Base-by-base conservation (phyloP, 179 eudicot species). In the Silene coronaria region DNA sequence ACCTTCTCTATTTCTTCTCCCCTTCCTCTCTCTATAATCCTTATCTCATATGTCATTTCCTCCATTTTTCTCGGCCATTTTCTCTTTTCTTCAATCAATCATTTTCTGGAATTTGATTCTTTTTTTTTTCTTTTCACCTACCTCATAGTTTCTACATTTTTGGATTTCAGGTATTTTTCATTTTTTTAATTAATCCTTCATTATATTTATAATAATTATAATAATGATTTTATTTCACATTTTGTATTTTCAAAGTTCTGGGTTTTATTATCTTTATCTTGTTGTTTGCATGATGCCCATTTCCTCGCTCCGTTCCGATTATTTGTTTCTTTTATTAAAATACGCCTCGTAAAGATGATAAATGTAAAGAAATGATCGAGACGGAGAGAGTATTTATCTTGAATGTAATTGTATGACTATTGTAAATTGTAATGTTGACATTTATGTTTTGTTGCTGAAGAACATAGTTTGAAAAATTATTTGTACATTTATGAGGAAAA, bases 11-110 rank as follows among this genome's bases (percentile, higher is more conserved):
- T 10, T 22, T 38, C 21, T 67, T 6, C 61, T 55, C 14, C 45
- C n/a, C 21, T 72, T 48, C 34, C 76, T 58, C 75, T 60, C 45
- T 57, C 59, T 60, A 10, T 58, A 65, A 65, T 75, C 53, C 17
- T 42, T 21, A 62, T 63, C 70, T 62, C 4, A 24, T 21, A 62
- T 63, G 61, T 62, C 4, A 24, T 53, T 46, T 45, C 45, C 60
- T 48, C 77, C 61, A n/a, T 74, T 62, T 63, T 23, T 61, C 8
- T 24, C 58, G 16, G 68, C 2, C 61, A 42, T 36, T 36, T 45
- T 23, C 59, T 62, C 60, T 27, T 26, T 74, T 24, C 23, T 62
- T 45, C 34, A 45, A 22, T 62, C 36, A 19, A 38, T 65, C 51
- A 12, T 53, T 34, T 13, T 70, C 32, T 61, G 10, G 17, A 55